Percentiles rank a stretch among this genome's conserved stretches.
These are phyloP conservation scores for Citrus maxima DNA, from an alignment of 345 rosid species.

Conservation along the genomic window DNA sequence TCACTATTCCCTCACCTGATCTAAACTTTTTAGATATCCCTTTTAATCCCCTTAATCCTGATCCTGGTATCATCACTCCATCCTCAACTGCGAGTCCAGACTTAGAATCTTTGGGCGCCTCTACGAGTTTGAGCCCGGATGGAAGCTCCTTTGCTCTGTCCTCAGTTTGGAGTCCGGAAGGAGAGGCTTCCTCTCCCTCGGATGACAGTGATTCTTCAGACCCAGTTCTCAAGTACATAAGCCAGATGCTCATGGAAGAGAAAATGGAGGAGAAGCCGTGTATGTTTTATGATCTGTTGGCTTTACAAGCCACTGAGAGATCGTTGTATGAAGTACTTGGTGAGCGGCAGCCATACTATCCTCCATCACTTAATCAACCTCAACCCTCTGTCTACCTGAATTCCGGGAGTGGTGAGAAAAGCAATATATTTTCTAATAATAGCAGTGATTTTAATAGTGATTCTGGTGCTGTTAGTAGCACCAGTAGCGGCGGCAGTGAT, in stretches of 20 bases:
- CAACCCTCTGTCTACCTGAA: conserved; percentile 21
- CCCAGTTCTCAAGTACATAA: conserved; percentile 46
- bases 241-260: conserved; percentile 67
- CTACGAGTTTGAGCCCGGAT: conserved; percentile 21
- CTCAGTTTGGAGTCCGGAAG: conserved; percentile 32
- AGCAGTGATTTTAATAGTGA: conserved; percentile 30
- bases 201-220: conserved; percentile 50
- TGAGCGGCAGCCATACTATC: conserved; percentile 20
- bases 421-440: conserved; percentile 18
- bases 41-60: conserved; percentile 9
- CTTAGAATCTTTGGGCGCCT: conserved; percentile 20
- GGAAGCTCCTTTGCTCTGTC: conserved; percentile 23
- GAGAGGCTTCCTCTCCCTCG: conserved; percentile 31
- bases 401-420: conserved; percentile 23
- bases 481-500: conserved; percentile 20
- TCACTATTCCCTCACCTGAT: conserved; percentile 16
- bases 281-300: conserved; percentile 46
- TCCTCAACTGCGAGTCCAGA: conserved; percentile 16
- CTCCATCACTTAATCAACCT: conserved; percentile 18
- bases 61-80: conserved; percentile 16
- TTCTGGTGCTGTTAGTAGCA: conserved; percentile 5
- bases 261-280: conserved; percentile 50
- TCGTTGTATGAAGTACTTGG: conserved; percentile 49
- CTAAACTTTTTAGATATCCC: conserved; percentile 17
- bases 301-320: conserved; percentile 59